Evolutionary conservation across 805 yeast species (phyloP), one percentile per base, ranked within the genome.

Genomic region (Cyberlindnera euphorbiiphila): DNA sequence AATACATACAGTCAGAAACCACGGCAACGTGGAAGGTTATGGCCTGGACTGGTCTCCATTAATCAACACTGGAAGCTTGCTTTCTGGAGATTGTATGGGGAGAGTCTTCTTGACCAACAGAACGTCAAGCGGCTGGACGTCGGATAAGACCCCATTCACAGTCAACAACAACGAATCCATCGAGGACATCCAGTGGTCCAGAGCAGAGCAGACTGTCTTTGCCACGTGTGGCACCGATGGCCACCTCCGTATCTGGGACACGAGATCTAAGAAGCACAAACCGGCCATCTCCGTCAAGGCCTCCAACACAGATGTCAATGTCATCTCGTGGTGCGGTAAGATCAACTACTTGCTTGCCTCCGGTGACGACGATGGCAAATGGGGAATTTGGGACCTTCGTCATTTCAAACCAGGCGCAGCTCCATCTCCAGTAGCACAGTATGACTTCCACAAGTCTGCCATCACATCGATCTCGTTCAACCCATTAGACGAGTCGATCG

Each of bases 321-420:
- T 93, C 37, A 83, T 93, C 59, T 85, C 96, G 36, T 93, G 98
- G 98, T 85, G 91, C 65, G 76, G 74, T 45, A 84, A 85, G 58
- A 82, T 89, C 48, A 81, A 82, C 54, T 88, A 91, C 57, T 68
- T 93, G 54, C 69, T 93, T 39, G 97, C 97, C 0, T 80, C 93
- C 33, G 98, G 98, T 51, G 96, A 93, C 58, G 98, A 93, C 61
- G 96, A 89, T 60, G 98, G 98, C 47, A 66, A 79, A 21, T 93
- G 98, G 96, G 88, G 95, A 29, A 93, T 93, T 30, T 93, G 98
- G 98, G 98, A 93, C 67, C 71, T 93, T 62, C 81, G 98, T 57
- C 76, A 81, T 51, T 78, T 93, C 72, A 72, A 81, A 49, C 74
- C 80, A 50, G 60, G 69, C 46, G 54, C 63, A 12, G 56, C 56